These are phyloP conservation scores for Coemansia sp. DNA, from an alignment of 192 early-diverging fungal species.

Conservation along the genomic window DNA sequence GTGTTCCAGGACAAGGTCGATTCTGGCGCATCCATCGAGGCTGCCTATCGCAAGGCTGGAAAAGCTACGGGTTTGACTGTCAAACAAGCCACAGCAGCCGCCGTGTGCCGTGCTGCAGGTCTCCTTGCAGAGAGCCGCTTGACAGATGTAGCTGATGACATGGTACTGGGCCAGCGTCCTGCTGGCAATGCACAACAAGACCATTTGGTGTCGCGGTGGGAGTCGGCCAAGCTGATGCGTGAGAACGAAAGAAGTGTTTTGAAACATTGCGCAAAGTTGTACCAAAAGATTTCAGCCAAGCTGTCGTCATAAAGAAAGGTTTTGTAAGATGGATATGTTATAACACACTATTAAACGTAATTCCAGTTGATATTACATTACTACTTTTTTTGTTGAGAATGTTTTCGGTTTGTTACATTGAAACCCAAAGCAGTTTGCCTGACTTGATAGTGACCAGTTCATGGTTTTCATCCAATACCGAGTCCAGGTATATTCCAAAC, in stretches of 20 bases:
- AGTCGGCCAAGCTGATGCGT: constrained; percentile 33
- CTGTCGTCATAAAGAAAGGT: constrained; percentile 2
- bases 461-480: neutral
- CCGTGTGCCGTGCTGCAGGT: constrained; percentile 24
- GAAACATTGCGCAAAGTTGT: constrained; percentile 30
- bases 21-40: constrained; percentile 24
- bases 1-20: constrained; percentile 44
- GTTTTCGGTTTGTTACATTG: neutral
- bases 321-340: neutral
- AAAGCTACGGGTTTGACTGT: constrained; percentile 12
- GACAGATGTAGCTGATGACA: constrained; percentile 18
- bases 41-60: constrained; percentile 43
- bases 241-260: constrained; percentile 32
- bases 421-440: neutral
- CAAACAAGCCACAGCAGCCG: constrained; percentile 22
- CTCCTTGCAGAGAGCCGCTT: constrained; percentile 30
- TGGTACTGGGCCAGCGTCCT: constrained; percentile 12
- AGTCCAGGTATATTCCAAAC: constrained; percentile 49
- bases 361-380: neutral
- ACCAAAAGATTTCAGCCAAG: constrained; percentile 31
- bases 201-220: constrained; percentile 24
- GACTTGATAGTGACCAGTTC: neutral
- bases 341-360: neutral
- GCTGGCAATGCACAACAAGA: constrained; percentile 9
- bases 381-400: neutral